These are phyloP conservation scores for Alternaria angustiovoidea DNA, from an alignment of 2,329 filamentous ascomycete genomes.

Conservation along the genomic window DNA sequence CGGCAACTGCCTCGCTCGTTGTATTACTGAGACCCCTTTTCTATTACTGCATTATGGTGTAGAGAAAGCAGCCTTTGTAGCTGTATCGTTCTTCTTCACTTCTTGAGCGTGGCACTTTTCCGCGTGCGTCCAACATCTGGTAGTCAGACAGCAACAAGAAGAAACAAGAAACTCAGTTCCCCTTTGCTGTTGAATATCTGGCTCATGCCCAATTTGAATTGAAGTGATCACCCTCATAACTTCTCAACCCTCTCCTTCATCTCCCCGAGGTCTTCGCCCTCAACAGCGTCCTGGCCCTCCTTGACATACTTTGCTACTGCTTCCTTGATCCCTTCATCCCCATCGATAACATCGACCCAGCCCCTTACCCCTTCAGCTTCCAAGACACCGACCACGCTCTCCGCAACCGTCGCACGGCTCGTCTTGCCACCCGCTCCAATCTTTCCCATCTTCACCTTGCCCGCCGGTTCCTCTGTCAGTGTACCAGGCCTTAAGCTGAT, in stretches of 20 bases:
- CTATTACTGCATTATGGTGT: not conserved
- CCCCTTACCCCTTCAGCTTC: constrained; percentile 59
- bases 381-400: constrained; percentile 59
- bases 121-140: not conserved
- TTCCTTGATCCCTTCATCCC: constrained; percentile 56
- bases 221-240: constrained; percentile 8
- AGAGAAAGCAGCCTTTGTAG: constrained; percentile 1
- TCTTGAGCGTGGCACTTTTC: constrained; percentile 8
- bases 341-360: constrained; percentile 64
- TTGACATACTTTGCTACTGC: constrained; percentile 58
- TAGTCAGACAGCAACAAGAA: not conserved
- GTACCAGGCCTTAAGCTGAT: constrained; percentile 62
- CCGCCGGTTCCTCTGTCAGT: constrained; percentile 58
- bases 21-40: constrained; percentile 16
- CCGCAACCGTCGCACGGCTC: constrained; percentile 61
- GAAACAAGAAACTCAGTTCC: not conserved
- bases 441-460: constrained; percentile 60
- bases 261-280: constrained; percentile 60
- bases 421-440: constrained; percentile 53
- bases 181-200: no score
- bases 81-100: not conserved
- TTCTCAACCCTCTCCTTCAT: constrained; percentile 47
- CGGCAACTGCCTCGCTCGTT: constrained; percentile 4
- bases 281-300: constrained; percentile 57
- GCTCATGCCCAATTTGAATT: not conserved